Conservation (phyloP, 2,329 filamentous ascomycete genomes). For the Lojkania enalia region DNA sequence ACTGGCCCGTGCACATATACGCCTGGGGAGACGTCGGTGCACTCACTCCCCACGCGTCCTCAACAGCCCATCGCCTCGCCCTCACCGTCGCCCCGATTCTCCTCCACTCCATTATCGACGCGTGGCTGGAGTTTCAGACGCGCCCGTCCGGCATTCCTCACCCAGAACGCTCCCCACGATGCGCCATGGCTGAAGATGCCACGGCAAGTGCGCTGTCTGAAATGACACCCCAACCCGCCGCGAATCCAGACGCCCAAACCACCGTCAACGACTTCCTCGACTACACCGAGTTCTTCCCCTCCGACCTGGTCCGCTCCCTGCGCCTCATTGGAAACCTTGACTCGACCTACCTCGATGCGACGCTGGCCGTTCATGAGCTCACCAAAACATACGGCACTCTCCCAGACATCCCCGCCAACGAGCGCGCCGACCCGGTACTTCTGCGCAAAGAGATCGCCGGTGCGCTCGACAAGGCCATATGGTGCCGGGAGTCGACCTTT, state of each 20-base stretch:
- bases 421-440: slow-evolving; percentile 55
- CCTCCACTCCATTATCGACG: slow-evolving; percentile 36
- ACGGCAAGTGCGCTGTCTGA: slow-evolving; percentile 34
- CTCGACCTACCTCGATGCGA: slow-evolving; percentile 47
- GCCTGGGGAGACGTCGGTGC: not conserved
- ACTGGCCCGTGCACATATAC: not conserved
- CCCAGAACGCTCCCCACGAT: slow-evolving; percentile 35
- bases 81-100: slow-evolving; percentile 35
- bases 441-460: slow-evolving; percentile 61
- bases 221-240: slow-evolving; percentile 47
- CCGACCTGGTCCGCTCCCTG: slow-evolving; percentile 65
- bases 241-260: slow-evolving; percentile 66
- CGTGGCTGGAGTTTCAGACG: slow-evolving; percentile 45
- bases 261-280: slow-evolving; percentile 70
- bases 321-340: slow-evolving; percentile 62
- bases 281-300: slow-evolving; percentile 70
- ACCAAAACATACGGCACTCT: slow-evolving; percentile 54
- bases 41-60: slow-evolving; percentile 11
- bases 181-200: slow-evolving; percentile 40
- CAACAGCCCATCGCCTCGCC: slow-evolving; percentile 16
- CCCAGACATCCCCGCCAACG: slow-evolving; percentile 52
- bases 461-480: slow-evolving; percentile 58
- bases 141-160: slow-evolving; percentile 39
- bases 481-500: slow-evolving; percentile 58
- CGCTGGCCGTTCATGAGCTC: slow-evolving; percentile 52